A percentile compares a stretch with the other conserved stretches of the same genome.
These are phyloP conservation scores for Suaeda aralocaspica DNA, from an alignment of 148 eudicot genomes.

Conservation along the genomic window DNA sequence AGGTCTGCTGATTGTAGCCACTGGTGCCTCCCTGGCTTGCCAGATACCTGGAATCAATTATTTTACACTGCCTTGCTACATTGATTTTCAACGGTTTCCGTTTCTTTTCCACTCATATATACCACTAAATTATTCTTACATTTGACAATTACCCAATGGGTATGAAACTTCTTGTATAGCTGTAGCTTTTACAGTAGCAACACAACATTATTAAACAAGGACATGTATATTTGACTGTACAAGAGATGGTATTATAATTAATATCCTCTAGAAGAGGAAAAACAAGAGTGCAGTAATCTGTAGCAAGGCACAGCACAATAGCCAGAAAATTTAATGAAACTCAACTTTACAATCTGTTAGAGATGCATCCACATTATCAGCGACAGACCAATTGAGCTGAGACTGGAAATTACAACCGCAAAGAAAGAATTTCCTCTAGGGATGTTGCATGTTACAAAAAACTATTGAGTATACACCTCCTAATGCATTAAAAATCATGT, in stretches of 20 bases:
- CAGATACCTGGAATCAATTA: slow-evolving; percentile 96
- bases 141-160: neutral
- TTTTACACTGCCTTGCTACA: slow-evolving; percentile 59
- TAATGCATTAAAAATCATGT: slow-evolving; percentile 9
- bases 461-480: slow-evolving; percentile 23
- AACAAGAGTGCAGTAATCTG: neutral
- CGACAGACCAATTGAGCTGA: neutral
- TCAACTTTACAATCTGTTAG: slow-evolving; percentile 21
- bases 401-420: slow-evolving; percentile 16
- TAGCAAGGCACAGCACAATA: slow-evolving; percentile 2
- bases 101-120: neutral
- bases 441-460: slow-evolving; percentile 19
- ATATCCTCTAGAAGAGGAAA: neutral
- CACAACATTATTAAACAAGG: neutral
- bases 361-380: slow-evolving; percentile 11
- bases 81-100: slow-evolving; percentile 15
- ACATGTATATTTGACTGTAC: neutral
- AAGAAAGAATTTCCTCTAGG: slow-evolving; percentile 16
- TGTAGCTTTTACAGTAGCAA: slow-evolving; percentile 19
- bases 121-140: slow-evolving; percentile 3
- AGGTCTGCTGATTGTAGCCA: slow-evolving; percentile 83
- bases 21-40: slow-evolving; percentile 96
- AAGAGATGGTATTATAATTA: neutral
- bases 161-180: neutral
- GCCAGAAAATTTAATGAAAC: slow-evolving; percentile 6